Evolutionary conservation across 768 basidiomycete species (phyloP), one percentile per base, ranked within the genome.

Genomic region (Glaciozyma martinii): DNA sequence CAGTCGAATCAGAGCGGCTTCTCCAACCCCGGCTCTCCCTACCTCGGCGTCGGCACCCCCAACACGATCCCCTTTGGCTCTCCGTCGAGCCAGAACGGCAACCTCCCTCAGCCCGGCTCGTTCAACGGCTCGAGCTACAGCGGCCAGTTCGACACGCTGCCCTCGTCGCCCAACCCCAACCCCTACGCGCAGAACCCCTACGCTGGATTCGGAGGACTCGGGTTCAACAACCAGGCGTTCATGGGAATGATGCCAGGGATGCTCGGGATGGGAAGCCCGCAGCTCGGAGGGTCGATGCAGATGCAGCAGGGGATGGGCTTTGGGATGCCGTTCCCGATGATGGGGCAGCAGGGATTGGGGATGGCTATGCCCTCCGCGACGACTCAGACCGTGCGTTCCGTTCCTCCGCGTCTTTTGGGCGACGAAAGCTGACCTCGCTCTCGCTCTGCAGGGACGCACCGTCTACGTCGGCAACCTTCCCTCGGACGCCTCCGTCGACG

Each of bases 391-490:
- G 68, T 66, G n/a, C 42, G 59, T 54, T 37, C 21, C 33, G 49
- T 1, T 25, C 13, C 29, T 60, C 43, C 13, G 12, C 29, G 10
- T 10, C 3, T 1, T 27, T 37, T 9, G 37, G 12, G 10, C n/a
- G 13, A 15, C 21, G 27, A 27, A n/a, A 21, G 16, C 25, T 30
- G 2, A 21, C 25, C n/a, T 23, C 23, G 12, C 58, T 55, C 16
- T 59, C 57, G 21, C 52, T 23, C 27, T 47, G 19, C 60, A 71
- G 65, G 60, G 60, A 13, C 88, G 94, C 61, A 99, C 94, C 0
- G 93, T 98, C 56, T 99, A 97, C 76, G 86, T 99, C 60, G 94
- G 95, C 67, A 94, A 95, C 78, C 82, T 99, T 47, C 95, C 95
- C 25, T 81, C 89, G 7, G 91, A 90, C 30, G 94, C 94, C 0